Evolutionary conservation across 371 early-diverging fungal species (phyloP), one percentile per base, ranked within the genome.

Genomic region (Rhizopus microsporus): DNA sequence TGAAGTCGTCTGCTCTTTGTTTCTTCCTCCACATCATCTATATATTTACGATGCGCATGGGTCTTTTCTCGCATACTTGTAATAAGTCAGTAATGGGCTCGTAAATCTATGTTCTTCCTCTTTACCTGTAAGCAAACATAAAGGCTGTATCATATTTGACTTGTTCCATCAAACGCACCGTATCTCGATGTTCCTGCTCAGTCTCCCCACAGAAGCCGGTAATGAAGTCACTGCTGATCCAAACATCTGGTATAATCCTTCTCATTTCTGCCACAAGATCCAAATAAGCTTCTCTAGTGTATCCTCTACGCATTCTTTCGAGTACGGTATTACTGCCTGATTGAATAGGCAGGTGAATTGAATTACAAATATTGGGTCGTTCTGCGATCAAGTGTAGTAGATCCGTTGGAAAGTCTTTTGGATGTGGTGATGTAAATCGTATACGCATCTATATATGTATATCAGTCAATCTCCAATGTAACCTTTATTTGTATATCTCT

Each of bases 181-280:
- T 91, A 55, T 90, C 90, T 10, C 60, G 65, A 65, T 89, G 90
- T 54, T 90, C 90, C 4, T 68, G 68, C 51, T 90, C 91, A 8
- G 90, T 91, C 63, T 91, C 91, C n/a, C 87, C 90, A 67, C 91
- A 91, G 51, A 91, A 91, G 3, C 91, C 91, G 30, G 85, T 82
- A 54, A 91, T 91, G 49, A 91, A 75, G 52, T 91, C 91, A 42
- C 86, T 89, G 51, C 87, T 87, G 23, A 91, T 70, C 38, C 90
- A 82, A 4, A 90, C 89, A 31, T 86, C 79, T 3, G 91, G 91
- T 33, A 91, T 87, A 17, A 84, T 79, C 1, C 59, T 58, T 17
- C 88, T 80, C 62, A 88, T 87, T 12, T 77, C 80, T 6, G 76
- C 72, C 2, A 83, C 89, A n/a, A 91, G 83, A 23, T 79, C 80